A percentile compares a stretch with the other conserved stretches of the same genome.
phyloP scores from a whole-genome alignment of 192 early-diverging fungal genomes.

The Entophlyctis helioformis region DNA sequence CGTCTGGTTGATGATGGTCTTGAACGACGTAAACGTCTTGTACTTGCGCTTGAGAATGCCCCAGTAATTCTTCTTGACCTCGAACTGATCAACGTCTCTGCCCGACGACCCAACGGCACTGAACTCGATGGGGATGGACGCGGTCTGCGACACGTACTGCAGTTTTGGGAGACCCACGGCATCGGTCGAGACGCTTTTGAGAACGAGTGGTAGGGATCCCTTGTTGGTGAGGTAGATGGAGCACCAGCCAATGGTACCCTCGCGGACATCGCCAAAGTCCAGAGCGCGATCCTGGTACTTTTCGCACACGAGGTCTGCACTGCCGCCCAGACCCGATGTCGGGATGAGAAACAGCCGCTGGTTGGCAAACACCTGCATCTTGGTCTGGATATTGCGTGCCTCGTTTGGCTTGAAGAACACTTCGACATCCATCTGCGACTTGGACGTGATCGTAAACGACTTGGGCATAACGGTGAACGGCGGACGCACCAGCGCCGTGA shows the following conservation, averaged over 20 bases:
- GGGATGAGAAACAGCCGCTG: conserved; percentile 38
- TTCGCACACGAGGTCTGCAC: conserved; percentile 42
- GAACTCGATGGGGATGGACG: conserved; percentile 38
- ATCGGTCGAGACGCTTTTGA: conserved; percentile 30
- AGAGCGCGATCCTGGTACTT: conserved; percentile 40
- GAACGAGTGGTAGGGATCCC: conserved; percentile 39
- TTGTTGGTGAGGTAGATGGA: conserved; percentile 41
- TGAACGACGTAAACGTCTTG: conserved; percentile 28
- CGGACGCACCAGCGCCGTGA: conserved; percentile 28
- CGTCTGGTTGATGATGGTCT: conserved; percentile 14
- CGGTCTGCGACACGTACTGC: conserved; percentile 32
- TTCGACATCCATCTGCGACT: conserved; percentile 27
- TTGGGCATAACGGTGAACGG: conserved; percentile 36
- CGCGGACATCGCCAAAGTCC: conserved; percentile 39
- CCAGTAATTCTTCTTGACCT: conserved; percentile 40
- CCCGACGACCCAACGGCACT: no score
- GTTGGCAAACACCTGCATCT: conserved; percentile 40
- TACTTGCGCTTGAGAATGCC: conserved; percentile 38
- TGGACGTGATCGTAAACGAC: conserved; percentile 26
- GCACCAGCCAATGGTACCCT: conserved; percentile 39
- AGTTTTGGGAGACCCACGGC: conserved; percentile 32
- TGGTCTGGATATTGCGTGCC: conserved; percentile 18
- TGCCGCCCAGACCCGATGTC: conserved; percentile 32
- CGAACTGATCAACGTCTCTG: no score
- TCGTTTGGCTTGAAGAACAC: conserved; percentile 39